Conservation (phyloP, 208 protist species). For the Leishmania arabica region DNA sequence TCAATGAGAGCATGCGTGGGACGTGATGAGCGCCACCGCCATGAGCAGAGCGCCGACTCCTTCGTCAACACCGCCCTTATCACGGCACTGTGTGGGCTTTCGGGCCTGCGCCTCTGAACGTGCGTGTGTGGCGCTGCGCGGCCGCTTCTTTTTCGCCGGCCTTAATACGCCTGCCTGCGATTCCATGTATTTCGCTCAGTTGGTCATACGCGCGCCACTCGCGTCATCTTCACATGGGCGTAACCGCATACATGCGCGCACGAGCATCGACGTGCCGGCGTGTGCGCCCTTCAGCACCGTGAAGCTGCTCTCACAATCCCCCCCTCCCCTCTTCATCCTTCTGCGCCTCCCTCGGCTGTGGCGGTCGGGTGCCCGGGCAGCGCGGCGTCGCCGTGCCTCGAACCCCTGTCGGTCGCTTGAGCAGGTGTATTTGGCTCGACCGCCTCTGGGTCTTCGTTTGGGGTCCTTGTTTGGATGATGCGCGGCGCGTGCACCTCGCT, state of each 20-base stretch:
- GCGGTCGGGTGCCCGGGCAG: background rate
- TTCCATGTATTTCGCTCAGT: background rate
- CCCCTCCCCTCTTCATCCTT: background rate
- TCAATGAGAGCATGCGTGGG: constrained; percentile 48
- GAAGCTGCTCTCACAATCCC: background rate
- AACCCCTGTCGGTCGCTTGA: background rate
- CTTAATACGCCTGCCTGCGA: background rate
- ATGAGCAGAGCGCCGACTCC: background rate
- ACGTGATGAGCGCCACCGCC: constrained; percentile 30
- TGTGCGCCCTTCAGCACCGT: background rate
- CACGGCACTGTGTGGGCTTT: background rate
- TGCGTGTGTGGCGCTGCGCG: background rate
- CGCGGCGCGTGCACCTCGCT: background rate
- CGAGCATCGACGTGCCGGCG: background rate
- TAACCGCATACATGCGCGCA: background rate
- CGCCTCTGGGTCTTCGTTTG: too few relatives aligned
- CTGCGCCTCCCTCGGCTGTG: background rate
- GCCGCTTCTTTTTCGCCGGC: background rate
- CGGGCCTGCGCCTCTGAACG: background rate
- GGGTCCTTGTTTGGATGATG: too few relatives aligned
- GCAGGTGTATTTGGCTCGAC: too few relatives aligned
- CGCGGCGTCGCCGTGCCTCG: background rate
- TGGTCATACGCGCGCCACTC: background rate
- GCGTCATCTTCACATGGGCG: background rate
- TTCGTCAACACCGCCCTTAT: background rate